Base-by-base conservation (phyloP, 352 stramenopile species). In the Pythium guiyangense region DNA sequence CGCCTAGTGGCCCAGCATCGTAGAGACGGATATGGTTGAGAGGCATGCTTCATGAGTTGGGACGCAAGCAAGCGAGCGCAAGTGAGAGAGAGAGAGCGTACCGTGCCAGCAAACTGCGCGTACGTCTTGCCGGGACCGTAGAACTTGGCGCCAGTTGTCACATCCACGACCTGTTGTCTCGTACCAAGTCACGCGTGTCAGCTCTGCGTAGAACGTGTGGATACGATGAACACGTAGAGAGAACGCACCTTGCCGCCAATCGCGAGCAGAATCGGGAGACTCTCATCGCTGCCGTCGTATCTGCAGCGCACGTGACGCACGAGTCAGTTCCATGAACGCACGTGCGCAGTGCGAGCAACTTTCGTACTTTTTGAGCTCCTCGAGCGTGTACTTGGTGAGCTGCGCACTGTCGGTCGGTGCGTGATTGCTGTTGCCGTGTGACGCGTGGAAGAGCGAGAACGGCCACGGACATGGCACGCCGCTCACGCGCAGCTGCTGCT, bases 91-190 rank as follows among this genome's bases (percentile, higher is more conserved):
- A 42, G 46, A 54, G 31, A 49, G 17, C 61, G 39, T 71, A 85
- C 73, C 62, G 62, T 87, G 71, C 80, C 78, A 26, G 83, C 78
- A 51, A 93, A 93, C 62, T 84, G 69, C 56, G 78, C 63, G 71
- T 93, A 93, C 40, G 69, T 75, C 59, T 84, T 82, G 57, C 80
- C 80, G 22, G 79, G 77, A 27, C 53, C 76, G 63, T 93, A 93
- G 57, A 93, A 93, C 62, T 87, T 89, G 52, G 64, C 70, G 17
- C 83, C 83, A 12, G 53, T 69, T 26, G 77, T 85, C 56, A 91
- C 83, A 57, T 93, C 83, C 59, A 93, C 57, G 22, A 86, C 74
- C 74, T 84, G 57, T 6, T 20, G 15, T 18, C 44, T 59, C 26
- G 42, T 47, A 65, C 5, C 18, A 5, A 44, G 14, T 17, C 15